Evolutionary conservation across 495 filamentous ascomycete species (phyloP), one percentile per base, ranked within the genome.

Genomic region (Penicillium paxilli): DNA sequence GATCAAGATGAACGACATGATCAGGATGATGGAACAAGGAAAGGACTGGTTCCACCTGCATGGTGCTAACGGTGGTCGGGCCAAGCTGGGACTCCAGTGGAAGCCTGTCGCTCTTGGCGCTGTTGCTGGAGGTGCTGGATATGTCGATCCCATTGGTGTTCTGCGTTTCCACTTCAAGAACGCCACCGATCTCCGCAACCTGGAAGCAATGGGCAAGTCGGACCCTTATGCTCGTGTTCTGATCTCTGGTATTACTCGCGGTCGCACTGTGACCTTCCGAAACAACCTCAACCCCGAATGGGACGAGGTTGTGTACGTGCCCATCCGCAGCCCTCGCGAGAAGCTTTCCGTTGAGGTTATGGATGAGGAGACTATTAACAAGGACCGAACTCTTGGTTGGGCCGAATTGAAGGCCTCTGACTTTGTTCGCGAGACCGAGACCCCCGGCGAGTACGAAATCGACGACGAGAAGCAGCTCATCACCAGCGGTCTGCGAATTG

Each of bases 231-330:
- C 83, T 21, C 86, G 92, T 16, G 87, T 97, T 8, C 74, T 97
- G 40, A 81, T 96, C 24, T 95, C 91, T 25, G 93, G 94, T 24
- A 81, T 97, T 44, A 87, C 93, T 62, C 96, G 90, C 64, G 92
- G 80, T 17, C 83, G 91, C 47, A 96, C 95, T 1, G 94, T 99
- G 42, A 97, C 94, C 1, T 96, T 93, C 73, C 85, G 91, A 62
- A 99, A 93, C 66, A 96, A 96, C 62, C 84, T 99, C 17, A 90
- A 96, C 61, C 94, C 94, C 2, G 86, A 95, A 26, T 99, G 89
- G 88, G 91, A 99, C 62, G 95, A 99, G 68, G 83, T 98, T 11
- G 80, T 96, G 40, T 99, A 99, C 68, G 82, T 99, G 0, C 93
- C 95, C 0, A 82, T 99, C 51, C 95, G 98, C 68, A 89, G 86